Conservation (phyloP, 805 yeast genomes). For the Ogataea ramenticola region DNA sequence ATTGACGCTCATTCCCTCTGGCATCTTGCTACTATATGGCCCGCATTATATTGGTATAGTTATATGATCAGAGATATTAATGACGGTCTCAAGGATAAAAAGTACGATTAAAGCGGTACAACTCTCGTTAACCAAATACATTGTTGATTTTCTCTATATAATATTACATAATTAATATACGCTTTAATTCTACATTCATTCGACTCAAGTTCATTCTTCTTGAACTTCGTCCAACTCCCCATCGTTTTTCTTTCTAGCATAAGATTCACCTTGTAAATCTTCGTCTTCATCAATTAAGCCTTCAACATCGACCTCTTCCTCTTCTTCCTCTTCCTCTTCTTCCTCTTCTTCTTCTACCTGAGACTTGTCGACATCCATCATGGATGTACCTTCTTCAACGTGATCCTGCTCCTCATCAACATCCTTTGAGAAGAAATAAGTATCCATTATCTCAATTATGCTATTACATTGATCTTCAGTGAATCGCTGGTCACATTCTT, state of each 20-base stretch:
- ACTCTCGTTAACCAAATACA: not conserved
- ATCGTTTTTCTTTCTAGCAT: constrained; percentile 6
- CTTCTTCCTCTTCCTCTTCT: constrained; percentile 4
- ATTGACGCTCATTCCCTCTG: constrained; percentile 91
- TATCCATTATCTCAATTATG: constrained; percentile 49
- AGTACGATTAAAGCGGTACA: constrained; percentile 14
- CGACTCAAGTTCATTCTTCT: no score
- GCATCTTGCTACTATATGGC: constrained; percentile 86
- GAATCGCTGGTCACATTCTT: constrained; percentile 87
- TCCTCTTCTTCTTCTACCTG: constrained; percentile 4
- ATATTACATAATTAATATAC: not conserved
- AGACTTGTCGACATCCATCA: constrained; percentile 10
- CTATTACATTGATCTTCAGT: constrained; percentile 55
- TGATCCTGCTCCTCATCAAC: constrained; percentile 20
- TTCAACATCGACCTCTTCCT: constrained; percentile 7
- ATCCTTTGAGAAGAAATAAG: constrained; percentile 40
- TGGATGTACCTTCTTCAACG: constrained; percentile 11
- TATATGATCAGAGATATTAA: constrained; percentile 43
- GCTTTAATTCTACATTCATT: no score
- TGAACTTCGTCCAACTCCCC: constrained; percentile 1
- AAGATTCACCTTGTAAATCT: constrained; percentile 16
- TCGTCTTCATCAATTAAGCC: constrained; percentile 17
- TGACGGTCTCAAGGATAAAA: constrained; percentile 20
- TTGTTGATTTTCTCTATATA: no score
- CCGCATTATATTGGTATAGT: constrained; percentile 67